Percentiles rank a stretch among this genome's conserved stretches.
These are phyloP conservation scores for Aspergillus ochraceoroseus DNA, from an alignment of 2,329 filamentous ascomycete genomes.

Conservation along the genomic window DNA sequence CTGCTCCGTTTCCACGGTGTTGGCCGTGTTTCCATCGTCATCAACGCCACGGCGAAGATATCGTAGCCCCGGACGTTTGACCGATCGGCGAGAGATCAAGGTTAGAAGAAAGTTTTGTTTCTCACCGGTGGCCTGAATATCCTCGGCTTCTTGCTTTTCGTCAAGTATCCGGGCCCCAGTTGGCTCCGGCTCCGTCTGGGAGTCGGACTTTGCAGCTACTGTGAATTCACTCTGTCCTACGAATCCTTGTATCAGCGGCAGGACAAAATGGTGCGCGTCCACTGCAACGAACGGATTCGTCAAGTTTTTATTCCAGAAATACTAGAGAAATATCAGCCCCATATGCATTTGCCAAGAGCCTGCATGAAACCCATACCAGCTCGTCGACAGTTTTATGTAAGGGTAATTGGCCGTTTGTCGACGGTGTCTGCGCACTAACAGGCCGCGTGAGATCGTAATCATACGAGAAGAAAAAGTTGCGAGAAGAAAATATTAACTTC, in stretches of 20 bases:
- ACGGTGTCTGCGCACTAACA: constrained; percentile 40
- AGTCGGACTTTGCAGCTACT: constrained; percentile 49
- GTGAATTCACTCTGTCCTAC: constrained; percentile 80
- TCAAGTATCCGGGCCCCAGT: constrained; percentile 36
- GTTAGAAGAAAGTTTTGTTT: constrained; percentile 67
- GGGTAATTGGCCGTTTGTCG: constrained; percentile 50
- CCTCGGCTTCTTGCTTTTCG: constrained; percentile 39
- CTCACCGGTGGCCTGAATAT: constrained; percentile 24
- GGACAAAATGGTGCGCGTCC: constrained; percentile 64
- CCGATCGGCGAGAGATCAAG: constrained; percentile 81
- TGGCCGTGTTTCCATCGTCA: constrained; percentile 81
- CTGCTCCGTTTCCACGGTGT: constrained; percentile 92
- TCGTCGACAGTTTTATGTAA: constrained; percentile 69
- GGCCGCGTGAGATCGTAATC: constrained; percentile 84
- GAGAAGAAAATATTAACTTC: constrained; percentile 76
- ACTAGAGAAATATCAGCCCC: constrained; percentile 45
- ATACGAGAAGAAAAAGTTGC: constrained; percentile 93
- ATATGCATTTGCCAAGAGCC: no score
- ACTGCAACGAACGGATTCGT: constrained; percentile 66
- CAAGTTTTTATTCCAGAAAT: constrained; percentile 87
- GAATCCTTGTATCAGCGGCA: constrained; percentile 91
- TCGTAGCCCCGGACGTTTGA: constrained; percentile 77
- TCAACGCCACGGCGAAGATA: constrained; percentile 89
- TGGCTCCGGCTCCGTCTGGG: constrained; percentile 14
- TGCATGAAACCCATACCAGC: no score